These are phyloP conservation scores for Citrus sinensis DNA, from an alignment of 345 rosid species.

Conservation along the genomic window DVS_A1.0 CM039163.1:49692001-49692500, in stretches of 20 bases:
- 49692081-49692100: background rate
- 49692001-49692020: constrained; percentile 16
- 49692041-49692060: background rate
- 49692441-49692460: background rate
- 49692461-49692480: background rate
- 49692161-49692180: background rate
- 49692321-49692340: background rate
- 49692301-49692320: background rate
- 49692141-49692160: background rate
- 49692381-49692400: background rate
- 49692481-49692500: background rate
- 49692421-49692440: background rate
- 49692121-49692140: background rate
- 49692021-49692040: background rate
- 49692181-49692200: background rate
- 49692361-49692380: too few relatives aligned
- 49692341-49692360: too few relatives aligned
- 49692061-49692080: background rate
- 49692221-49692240: background rate
- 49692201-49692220: background rate
- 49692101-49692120: background rate
- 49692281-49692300: background rate
- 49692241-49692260: background rate
- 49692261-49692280: background rate
- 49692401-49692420: background rate